Evolutionary conservation across 2,329 filamentous ascomycete species (phyloP), one percentile per base, ranked within the genome.

Genomic region (Pseudocercospora macadamiae): DNA sequence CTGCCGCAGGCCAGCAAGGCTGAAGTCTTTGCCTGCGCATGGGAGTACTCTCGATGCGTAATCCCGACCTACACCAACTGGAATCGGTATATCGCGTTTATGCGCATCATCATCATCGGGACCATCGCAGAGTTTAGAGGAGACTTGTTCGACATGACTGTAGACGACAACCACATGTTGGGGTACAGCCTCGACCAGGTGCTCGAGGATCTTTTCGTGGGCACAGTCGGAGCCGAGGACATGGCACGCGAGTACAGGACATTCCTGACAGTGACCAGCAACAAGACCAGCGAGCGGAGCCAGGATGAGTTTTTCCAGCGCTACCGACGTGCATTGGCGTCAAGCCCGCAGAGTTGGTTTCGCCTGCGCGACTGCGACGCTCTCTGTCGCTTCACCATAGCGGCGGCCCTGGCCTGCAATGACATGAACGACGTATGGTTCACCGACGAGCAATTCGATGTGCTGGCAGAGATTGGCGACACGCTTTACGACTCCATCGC

Each of bases 281-380:
- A 67, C 55, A 67, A 68, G 45, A 42, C 63, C 12, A 66, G 63
- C 23, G 51, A 59, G 6, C 53, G 60, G 25, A 51, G 49, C 3
- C 21, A 55, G 9, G 60, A 55, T 9, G 26, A 69, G 39, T 59
- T 72, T 7, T 74, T 74, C 62, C 62, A 60, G 1, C 66, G 68
- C 28, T 74, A 75, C 52, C 64, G 68, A 12, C 61, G 66, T 28
- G 65, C 63, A 1, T 64, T 75, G 2, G 66, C 68, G 9, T 36
- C 51, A 6, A 66, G 64, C 0, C 73, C 73, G 0, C 36, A 60
- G 44, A 51, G 55, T 14, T 63, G 70, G 70, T 74, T 75, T 62
- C 71, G 73, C 6, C 55, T 74, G 36, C 70, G 73, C 8, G 73
- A 75, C 58, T 66, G 64, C 30, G 72, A 75, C 59, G 72, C 70